A percentile compares a stretch with the other conserved stretches of the same genome.
phyloP scores from a whole-genome alignment of 2,329 filamentous ascomycete species.

The Phaeomoniella chlamydospora region DNA sequence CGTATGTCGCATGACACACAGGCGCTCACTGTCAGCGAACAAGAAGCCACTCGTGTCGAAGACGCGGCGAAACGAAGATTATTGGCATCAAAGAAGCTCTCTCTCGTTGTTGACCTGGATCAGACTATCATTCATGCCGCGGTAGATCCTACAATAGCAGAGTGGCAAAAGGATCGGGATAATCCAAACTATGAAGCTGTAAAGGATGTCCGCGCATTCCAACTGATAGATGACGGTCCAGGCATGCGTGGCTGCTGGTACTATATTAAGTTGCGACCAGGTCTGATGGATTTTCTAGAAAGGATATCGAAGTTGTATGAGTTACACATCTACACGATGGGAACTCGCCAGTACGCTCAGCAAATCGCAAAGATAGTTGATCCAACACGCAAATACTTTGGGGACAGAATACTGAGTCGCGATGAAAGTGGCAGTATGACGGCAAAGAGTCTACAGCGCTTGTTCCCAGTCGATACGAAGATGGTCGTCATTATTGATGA shows the following conservation, averaged over 20 bases:
- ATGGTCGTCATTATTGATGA: constrained; percentile 99
- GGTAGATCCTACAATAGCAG: constrained; percentile 87
- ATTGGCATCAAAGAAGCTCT: constrained; percentile 68
- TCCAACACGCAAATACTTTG: constrained; percentile 76
- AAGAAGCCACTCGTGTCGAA: constrained; percentile 68
- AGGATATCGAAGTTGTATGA: constrained; percentile 72
- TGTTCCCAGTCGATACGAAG: constrained; percentile 93
- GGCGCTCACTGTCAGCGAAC: constrained; percentile 67
- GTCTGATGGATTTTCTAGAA: constrained; percentile 65
- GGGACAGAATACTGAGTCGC: constrained; percentile 85
- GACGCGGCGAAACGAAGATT: constrained; percentile 75
- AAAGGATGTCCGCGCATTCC: constrained; percentile 76
- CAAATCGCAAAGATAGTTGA: constrained; percentile 89
- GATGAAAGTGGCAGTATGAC: constrained; percentile 93
- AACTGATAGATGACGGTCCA: constrained; percentile 73
- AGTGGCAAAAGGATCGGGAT: constrained; percentile 79
- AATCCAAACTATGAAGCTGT: constrained; percentile 88
- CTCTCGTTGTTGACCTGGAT: constrained; percentile 89
- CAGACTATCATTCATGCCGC: constrained; percentile 98
- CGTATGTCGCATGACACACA: constrained; percentile 92
- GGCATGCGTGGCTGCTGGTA: constrained; percentile 74
- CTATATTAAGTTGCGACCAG: constrained; percentile 94
- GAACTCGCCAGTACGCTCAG: constrained; percentile 86
- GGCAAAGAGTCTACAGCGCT: constrained; percentile 72
- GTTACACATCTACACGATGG: constrained; percentile 98